These are phyloP conservation scores for Boletus reticulatus DNA, from an alignment of 768 basidiomycete genomes.

Conservation along the genomic window DNA sequence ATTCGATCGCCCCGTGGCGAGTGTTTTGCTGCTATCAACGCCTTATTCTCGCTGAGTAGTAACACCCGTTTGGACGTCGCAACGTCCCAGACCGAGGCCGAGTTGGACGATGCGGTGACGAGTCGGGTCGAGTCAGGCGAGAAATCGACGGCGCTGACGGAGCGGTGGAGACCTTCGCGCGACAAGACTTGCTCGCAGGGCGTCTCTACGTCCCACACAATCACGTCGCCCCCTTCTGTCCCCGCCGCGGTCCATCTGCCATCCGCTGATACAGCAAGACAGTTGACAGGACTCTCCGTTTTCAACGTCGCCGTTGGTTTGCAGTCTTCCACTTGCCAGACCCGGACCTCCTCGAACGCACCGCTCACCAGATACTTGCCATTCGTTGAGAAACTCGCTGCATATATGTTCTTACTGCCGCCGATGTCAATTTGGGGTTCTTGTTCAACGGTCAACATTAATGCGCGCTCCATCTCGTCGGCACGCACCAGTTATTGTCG, in stretches of 20 bases:
- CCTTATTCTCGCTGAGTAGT: not conserved
- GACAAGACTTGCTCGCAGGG: not conserved
- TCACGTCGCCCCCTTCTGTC: not conserved
- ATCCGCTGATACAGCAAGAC: not conserved
- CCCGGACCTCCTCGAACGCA: not conserved
- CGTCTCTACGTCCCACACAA: not conserved
- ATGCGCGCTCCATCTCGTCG: not conserved
- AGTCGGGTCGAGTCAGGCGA: not conserved
- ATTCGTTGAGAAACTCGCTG: not conserved
- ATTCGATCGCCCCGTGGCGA: not conserved
- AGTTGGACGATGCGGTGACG: not conserved
- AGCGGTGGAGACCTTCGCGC: not conserved
- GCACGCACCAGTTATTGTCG: not conserved
- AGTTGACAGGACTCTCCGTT: not conserved
- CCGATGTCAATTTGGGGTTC: not conserved
- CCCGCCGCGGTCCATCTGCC: not conserved
- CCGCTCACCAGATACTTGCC: not conserved
- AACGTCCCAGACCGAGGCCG: not conserved
- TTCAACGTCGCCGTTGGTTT: not conserved
- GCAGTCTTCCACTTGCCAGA: not conserved
- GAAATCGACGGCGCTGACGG: not conserved
- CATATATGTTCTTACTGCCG: too few relatives aligned
- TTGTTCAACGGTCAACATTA: not conserved
- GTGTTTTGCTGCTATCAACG: not conserved
- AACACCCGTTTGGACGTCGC: not conserved